A percentile compares a stretch with the other conserved stretches of the same genome.
These are phyloP conservation scores for Dichomitus squalens DNA, from an alignment of 1,284 basidiomycete species.

Conservation along the genomic window DNA sequence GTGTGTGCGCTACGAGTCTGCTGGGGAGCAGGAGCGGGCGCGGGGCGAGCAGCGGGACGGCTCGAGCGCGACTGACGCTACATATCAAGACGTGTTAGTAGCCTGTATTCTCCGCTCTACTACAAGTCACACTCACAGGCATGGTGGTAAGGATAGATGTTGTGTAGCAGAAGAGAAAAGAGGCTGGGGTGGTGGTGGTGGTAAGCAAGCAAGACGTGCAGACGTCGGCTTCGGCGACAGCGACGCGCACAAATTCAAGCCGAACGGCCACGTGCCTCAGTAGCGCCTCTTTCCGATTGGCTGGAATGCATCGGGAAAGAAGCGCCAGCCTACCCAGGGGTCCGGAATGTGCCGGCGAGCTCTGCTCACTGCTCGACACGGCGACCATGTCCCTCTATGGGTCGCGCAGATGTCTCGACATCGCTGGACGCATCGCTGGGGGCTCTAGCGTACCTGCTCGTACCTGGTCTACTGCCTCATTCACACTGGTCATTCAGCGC, in stretches of 20 bases:
- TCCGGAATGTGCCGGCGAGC: constrained; percentile 9
- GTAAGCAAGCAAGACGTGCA: constrained; percentile 23
- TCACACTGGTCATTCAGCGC: constrained; percentile 12
- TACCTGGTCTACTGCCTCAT: constrained; percentile 13
- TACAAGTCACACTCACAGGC: constrained; percentile 53
- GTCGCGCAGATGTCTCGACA: constrained; percentile 21
- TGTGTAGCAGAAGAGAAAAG: constrained; percentile 5
- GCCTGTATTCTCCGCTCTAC: background rate
- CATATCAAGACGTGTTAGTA: constrained; percentile 11
- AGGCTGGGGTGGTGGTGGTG: constrained; percentile 26
- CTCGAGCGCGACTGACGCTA: constrained; percentile 57
- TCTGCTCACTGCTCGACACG: constrained; percentile 16
- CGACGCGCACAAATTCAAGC: constrained; percentile 27
- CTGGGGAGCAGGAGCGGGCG: constrained; percentile 44
- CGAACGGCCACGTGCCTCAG: constrained; percentile 27
- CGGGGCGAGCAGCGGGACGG: constrained; percentile 52
- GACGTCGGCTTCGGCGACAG: constrained; percentile 21
- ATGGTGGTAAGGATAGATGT: constrained; percentile 38
- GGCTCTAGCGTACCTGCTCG: constrained; percentile 12
- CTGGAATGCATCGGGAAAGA: background rate
- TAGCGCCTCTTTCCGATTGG: constrained; percentile 10
- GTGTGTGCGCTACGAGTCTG: constrained; percentile 42
- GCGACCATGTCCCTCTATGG: constrained; percentile 16
- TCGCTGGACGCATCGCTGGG: constrained; percentile 12
- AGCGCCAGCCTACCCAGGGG: constrained; percentile 2